Percentiles rank a stretch among this genome's conserved stretches.
Evolutionary conservation across 495 filamentous ascomycete species (phyloP).

Genomic region (Daldinia decipiens): DNA sequence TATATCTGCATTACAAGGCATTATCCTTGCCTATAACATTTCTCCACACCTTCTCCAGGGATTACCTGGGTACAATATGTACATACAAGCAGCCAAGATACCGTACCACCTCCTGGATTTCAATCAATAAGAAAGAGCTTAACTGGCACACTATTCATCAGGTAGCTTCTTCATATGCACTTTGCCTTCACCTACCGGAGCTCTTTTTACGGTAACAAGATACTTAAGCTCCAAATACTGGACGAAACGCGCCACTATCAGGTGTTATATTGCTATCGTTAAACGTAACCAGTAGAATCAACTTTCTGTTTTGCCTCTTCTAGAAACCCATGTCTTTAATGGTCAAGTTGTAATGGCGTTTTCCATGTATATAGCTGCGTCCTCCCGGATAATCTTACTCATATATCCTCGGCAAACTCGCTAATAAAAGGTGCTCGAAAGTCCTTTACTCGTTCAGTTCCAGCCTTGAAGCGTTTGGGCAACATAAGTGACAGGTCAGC

Average conservation of each 20-base stretch:
- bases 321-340: background rate
- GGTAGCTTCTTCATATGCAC: slow-evolving; percentile 25
- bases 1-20: slow-evolving; percentile 6
- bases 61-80: slow-evolving; percentile 27
- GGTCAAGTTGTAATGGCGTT: slow-evolving; percentile 9
- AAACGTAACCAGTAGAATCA: slow-evolving; percentile 1
- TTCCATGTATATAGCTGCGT: slow-evolving; percentile 6
- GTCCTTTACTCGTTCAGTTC: slow-evolving; percentile 8
- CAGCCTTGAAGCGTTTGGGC: slow-evolving; percentile 8
- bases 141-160: background rate
- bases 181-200: slow-evolving; percentile 31
- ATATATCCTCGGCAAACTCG: slow-evolving; percentile 35
- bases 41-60: slow-evolving; percentile 42
- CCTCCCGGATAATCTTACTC: slow-evolving; percentile 10
- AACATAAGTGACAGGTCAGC: slow-evolving; percentile 39
- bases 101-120: slow-evolving; percentile 27
- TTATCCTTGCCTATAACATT: slow-evolving; percentile 16
- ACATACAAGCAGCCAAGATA: slow-evolving; percentile 1
- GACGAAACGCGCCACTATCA: slow-evolving; percentile 37
- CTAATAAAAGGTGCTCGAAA: slow-evolving; percentile 26
- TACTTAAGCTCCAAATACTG: slow-evolving; percentile 10
- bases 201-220: slow-evolving; percentile 28
- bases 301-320: slow-evolving; percentile 28
- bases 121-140: slow-evolving; percentile 23
- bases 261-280: slow-evolving; percentile 27